Evolutionary conservation across 306 rosid genomes (phyloP).

Genomic region (Acacia acuminata): DNA sequence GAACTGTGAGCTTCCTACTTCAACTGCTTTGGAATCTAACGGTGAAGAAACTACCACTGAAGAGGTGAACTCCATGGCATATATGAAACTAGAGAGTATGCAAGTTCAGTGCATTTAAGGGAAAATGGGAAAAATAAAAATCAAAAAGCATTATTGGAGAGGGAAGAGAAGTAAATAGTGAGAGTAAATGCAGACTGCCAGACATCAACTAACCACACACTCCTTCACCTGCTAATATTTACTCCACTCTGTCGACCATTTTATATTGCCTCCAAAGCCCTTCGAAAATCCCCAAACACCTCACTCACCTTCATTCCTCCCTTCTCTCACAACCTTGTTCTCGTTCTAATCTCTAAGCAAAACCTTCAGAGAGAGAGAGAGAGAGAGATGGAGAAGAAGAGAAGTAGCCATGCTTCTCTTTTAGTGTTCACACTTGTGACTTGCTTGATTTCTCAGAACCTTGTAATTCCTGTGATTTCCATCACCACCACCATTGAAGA

Average conservation of each 20-base stretch:
- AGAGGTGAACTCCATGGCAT: background rate
- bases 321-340: background rate
- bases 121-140: background rate
- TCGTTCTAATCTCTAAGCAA: background rate
- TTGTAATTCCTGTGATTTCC: constrained; percentile 55
- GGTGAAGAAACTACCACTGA: background rate
- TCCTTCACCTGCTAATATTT: constrained; percentile 75
- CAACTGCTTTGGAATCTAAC: background rate
- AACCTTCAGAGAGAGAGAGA: constrained; percentile 40
- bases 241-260: constrained; percentile 52
- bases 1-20: background rate
- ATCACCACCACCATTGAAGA: constrained; percentile 50
- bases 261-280: constrained; percentile 50
- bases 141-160: constrained; percentile 33
- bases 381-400: constrained; percentile 51
- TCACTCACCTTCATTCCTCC: constrained; percentile 15
- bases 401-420: constrained; percentile 39
- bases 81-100: background rate
- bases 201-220: constrained; percentile 75
- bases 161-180: constrained; percentile 40
- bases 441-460: constrained; percentile 66
- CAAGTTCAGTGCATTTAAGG: constrained; percentile 10
- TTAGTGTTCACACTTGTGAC: constrained; percentile 51
- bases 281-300: constrained; percentile 27
- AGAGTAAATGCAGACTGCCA: constrained; percentile 80